These are phyloP conservation scores for Dioscorea alata DNA, from an alignment of 106 monocot species.

Conservation along the genomic window DNA sequence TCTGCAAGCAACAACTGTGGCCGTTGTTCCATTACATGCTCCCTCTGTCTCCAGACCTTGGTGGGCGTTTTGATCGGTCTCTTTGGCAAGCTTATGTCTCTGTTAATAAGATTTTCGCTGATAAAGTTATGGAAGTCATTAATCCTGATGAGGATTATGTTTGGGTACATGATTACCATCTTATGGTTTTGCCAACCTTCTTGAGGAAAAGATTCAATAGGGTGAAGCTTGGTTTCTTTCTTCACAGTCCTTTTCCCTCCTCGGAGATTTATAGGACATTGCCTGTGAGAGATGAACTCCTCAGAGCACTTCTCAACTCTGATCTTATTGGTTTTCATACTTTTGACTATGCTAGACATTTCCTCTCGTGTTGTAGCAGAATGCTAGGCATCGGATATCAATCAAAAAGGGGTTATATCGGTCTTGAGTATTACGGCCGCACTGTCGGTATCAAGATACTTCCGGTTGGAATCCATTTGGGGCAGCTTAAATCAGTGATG, in stretches of 20 bases:
- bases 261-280: constrained; percentile 49
- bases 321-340: constrained; percentile 55
- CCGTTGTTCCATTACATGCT: constrained; percentile 55
- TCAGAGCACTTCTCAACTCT: constrained; percentile 40
- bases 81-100: constrained; percentile 57
- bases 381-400: constrained; percentile 50
- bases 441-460: constrained; percentile 60
- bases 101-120: constrained; percentile 55
- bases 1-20: constrained; percentile 52
- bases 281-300: constrained; percentile 51
- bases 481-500: constrained; percentile 33
- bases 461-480: constrained; percentile 45
- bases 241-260: constrained; percentile 51
- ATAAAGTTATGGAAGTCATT: constrained; percentile 57
- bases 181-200: constrained; percentile 47
- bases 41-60: constrained; percentile 39
- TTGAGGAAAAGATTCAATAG: constrained; percentile 48
- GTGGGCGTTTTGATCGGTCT: constrained; percentile 43
- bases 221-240: constrained; percentile 51
- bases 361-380: constrained; percentile 49
- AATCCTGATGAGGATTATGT: constrained; percentile 47
- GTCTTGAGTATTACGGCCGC: constrained; percentile 48
- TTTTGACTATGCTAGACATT: constrained; percentile 53
- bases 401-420: constrained; percentile 49
- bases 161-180: constrained; percentile 56